These are phyloP conservation scores for Puccinia triticina DNA, from an alignment of 1,284 basidiomycete genomes.

Conservation along the genomic window DNA sequence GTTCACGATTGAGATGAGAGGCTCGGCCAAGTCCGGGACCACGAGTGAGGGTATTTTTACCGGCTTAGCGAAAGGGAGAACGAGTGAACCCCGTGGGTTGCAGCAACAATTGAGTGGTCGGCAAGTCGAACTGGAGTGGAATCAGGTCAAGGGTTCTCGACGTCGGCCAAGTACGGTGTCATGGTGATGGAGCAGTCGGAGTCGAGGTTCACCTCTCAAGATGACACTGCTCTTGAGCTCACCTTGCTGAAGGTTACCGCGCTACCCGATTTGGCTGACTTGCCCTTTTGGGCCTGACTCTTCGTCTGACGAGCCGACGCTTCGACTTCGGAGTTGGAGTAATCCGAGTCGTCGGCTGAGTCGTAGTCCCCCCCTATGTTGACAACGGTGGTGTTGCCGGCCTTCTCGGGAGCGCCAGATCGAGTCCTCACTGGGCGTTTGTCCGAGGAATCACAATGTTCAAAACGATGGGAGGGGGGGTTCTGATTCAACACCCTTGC, in stretches of 20 bases:
- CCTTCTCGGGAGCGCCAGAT: no score
- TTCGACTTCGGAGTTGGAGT: background rate
- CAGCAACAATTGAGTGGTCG: background rate
- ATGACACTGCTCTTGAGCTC: no score
- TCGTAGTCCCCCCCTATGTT: background rate
- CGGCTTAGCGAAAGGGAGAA: no score
- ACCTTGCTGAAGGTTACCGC: background rate
- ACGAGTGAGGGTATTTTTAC: no score
- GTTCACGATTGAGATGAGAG: background rate
- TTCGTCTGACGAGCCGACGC: no score
- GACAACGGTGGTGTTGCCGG: background rate
- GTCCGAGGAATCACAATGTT: no score
- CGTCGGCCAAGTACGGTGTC: background rate
- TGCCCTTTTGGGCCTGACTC: no score
- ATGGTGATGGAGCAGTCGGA: background rate
- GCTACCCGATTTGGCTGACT: background rate
- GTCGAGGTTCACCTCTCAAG: background rate
- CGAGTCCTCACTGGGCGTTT: no score
- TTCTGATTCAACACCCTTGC: no score
- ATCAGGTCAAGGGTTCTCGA: no score
- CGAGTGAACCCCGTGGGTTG: background rate
- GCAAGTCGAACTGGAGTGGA: background rate
- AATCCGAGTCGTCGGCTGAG: no score
- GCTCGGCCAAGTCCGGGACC: background rate
- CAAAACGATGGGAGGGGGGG: no score